phyloP scores from a whole-genome alignment of 2,329 filamentous ascomycete species.

The Colletotrichum coccodes region DNA sequence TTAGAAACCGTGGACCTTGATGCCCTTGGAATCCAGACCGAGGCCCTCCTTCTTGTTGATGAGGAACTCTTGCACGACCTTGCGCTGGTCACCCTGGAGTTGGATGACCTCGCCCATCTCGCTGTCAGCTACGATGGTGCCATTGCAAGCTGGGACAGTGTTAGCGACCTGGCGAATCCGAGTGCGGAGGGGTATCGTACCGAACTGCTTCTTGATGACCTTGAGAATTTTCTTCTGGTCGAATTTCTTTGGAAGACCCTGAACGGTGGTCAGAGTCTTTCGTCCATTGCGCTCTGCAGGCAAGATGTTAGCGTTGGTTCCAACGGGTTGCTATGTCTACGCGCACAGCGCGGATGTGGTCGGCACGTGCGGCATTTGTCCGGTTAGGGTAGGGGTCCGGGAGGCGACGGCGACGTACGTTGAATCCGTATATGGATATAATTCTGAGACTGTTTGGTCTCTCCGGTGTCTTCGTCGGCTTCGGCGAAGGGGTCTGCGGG shows the following conservation, averaged over 20 bases:
- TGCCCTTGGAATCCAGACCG: slow-evolving; percentile 94
- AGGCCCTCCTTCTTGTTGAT: slow-evolving; percentile 95
- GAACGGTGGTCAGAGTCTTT: slow-evolving; percentile 99
- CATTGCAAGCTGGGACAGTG: slow-evolving; percentile 87
- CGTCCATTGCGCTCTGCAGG: slow-evolving; percentile 98
- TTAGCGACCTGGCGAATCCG: slow-evolving; percentile 1
- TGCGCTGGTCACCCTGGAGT: slow-evolving; percentile 98
- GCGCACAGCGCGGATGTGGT: neutral
- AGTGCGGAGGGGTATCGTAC: slow-evolving; percentile 58
- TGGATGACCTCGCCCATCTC: slow-evolving; percentile 99
- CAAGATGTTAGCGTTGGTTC: slow-evolving; percentile 48
- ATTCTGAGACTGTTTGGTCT: slow-evolving; percentile 94
- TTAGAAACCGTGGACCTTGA: slow-evolving; percentile 79
- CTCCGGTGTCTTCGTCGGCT: slow-evolving; percentile 99
- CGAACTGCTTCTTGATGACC: slow-evolving; percentile 99
- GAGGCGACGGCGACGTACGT: slow-evolving; percentile 70
- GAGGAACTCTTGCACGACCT: slow-evolving; percentile 98
- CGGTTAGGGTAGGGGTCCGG: neutral
- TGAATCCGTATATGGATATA: slow-evolving; percentile 99
- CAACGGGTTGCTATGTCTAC: neutral
- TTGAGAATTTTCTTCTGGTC: slow-evolving; percentile 99
- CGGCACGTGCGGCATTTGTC: slow-evolving; percentile 28
- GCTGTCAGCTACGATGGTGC: slow-evolving; percentile 94
- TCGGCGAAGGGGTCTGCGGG: slow-evolving; percentile 98
- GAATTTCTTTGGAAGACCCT: slow-evolving; percentile 98